phyloP scores from a whole-genome alignment of 2,329 filamentous ascomycete species.

The Emmonsia crescens region DNA sequence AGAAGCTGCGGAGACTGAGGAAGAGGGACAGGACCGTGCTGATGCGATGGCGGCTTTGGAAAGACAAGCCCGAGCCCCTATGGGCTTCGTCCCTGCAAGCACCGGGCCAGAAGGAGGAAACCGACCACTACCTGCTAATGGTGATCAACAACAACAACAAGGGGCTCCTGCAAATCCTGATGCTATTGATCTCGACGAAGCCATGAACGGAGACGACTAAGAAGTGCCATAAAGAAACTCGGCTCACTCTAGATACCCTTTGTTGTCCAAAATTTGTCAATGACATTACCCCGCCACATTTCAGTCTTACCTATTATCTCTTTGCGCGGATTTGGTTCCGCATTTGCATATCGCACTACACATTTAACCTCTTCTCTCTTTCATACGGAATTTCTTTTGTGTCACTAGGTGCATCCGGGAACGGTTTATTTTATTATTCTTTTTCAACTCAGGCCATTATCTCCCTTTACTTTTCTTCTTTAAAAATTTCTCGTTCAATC shows the following conservation, averaged over 20 bases:
- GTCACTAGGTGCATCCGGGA: not conserved
- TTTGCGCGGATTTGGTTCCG: not conserved
- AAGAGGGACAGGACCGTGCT: constrained; percentile 39
- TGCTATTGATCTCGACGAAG: constrained; percentile 69
- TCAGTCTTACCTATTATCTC: not conserved
- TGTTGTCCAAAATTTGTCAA: not conserved
- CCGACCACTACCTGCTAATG: constrained; percentile 32
- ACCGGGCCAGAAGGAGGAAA: constrained; percentile 58
- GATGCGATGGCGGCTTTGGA: constrained; percentile 89
- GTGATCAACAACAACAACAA: constrained; percentile 18
- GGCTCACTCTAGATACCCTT: not conserved
- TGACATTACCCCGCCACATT: not conserved
- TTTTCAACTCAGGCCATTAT: not conserved
- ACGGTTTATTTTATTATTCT: not conserved
- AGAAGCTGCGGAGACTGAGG: constrained; percentile 26
- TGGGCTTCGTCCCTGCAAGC: constrained; percentile 83
- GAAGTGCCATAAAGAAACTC: not conserved
- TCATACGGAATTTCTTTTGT: not conserved
- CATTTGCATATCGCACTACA: not conserved
- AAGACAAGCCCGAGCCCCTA: constrained; percentile 73
- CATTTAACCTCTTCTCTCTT: not conserved
- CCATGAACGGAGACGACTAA: constrained; percentile 12
- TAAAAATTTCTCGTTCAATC: not conserved
- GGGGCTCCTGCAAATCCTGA: constrained; percentile 59
- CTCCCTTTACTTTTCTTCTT: not conserved